phyloP scores from a whole-genome alignment of 495 filamentous ascomycete genomes.

The Penicillium cataractarum region DNA sequence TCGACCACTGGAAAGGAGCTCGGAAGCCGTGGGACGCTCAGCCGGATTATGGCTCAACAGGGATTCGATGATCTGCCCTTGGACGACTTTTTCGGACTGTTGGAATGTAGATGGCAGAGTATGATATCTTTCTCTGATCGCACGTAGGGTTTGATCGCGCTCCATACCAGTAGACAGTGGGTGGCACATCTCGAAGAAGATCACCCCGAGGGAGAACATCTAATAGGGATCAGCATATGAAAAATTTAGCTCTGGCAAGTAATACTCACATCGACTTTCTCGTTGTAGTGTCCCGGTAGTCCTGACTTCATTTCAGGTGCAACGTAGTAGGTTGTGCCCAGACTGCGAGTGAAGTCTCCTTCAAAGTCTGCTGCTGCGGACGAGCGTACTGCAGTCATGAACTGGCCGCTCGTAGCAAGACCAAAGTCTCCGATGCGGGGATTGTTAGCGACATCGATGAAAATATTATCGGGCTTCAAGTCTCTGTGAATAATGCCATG shows the following conservation, averaged over 20 bases:
- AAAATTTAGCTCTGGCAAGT: not conserved
- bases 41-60: constrained; percentile 79
- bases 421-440: constrained; percentile 97
- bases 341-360: constrained; percentile 75
- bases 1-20: constrained; percentile 84
- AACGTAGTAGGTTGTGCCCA: constrained; percentile 94
- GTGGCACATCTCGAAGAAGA: constrained; percentile 98
- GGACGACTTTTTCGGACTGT: constrained; percentile 70
- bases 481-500: constrained; percentile 95
- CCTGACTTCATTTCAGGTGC: constrained; percentile 84
- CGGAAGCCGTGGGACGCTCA: constrained; percentile 80
- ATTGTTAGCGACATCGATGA: constrained; percentile 87
- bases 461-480: constrained; percentile 97
- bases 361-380: constrained; percentile 50
- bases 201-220: constrained; percentile 97
- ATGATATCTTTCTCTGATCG: constrained; percentile 69
- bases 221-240: constrained; percentile 32
- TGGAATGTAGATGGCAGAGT: constrained; percentile 75
- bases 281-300: constrained; percentile 75
- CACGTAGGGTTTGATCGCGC: constrained; percentile 72
- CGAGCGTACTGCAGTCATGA: constrained; percentile 54
- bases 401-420: constrained; percentile 85
- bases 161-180: constrained; percentile 85
- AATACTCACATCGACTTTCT: constrained; percentile 82
- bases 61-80: constrained; percentile 76